phyloP scores from a whole-genome alignment of 164 flowering plant species.

The Aristolochia contorta region DNA sequence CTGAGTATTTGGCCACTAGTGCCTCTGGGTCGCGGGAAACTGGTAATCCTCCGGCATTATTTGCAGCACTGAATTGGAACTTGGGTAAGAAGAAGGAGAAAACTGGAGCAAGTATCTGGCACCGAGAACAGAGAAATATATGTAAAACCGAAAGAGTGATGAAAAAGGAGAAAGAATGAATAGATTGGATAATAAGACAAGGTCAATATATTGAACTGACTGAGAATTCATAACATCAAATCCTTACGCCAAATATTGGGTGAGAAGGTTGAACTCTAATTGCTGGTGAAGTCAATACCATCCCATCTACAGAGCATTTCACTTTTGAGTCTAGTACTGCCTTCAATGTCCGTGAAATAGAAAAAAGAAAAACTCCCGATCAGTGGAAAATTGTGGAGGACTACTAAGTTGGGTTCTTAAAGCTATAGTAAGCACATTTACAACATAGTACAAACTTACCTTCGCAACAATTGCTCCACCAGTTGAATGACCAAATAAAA shows the following conservation, averaged over 20 bases:
- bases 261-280: slow-evolving; percentile 80
- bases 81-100: slow-evolving; percentile 53
- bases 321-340: slow-evolving; percentile 63
- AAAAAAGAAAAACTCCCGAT: no score
- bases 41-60: slow-evolving; percentile 48
- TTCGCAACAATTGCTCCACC: slow-evolving; percentile 79
- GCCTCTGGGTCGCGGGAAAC: slow-evolving; percentile 81
- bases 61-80: slow-evolving; percentile 57
- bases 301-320: slow-evolving; percentile 41
- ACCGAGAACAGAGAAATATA: neutral
- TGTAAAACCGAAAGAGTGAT: no score
- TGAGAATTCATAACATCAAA: neutral
- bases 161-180: neutral
- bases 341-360: slow-evolving; percentile 19
- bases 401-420: no score
- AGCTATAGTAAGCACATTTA: no score
- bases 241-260: slow-evolving; percentile 51
- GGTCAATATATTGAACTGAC: neutral
- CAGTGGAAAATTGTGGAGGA: no score
- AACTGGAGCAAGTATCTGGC: slow-evolving; percentile 74
- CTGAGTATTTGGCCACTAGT: slow-evolving; percentile 70
- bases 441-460: slow-evolving; percentile 22
- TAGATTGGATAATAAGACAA: neutral
- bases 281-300: slow-evolving; percentile 77
- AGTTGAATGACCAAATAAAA: slow-evolving; percentile 89